Base-by-base conservation (phyloP, 257 asterid genomes). In the Misopates orontium region DNA sequence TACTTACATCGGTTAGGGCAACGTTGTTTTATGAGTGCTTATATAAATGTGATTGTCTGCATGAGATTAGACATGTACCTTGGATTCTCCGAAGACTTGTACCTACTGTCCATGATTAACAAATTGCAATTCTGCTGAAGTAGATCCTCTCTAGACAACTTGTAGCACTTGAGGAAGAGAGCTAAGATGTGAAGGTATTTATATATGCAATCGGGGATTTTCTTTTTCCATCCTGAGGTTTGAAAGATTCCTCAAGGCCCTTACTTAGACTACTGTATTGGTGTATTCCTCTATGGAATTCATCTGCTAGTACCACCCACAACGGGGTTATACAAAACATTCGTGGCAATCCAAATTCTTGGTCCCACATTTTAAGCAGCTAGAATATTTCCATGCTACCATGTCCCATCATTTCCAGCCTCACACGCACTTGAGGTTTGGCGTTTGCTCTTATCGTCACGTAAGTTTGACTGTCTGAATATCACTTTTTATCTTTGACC, bases 41-140 rank as follows among this genome's bases (percentile, higher is more conserved):
- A 23, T 57, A 19, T 60, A 25, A 48, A 25, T 11, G 51, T 31
- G 51, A 56, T 17, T 65, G 48, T 56, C 16, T 57, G 53, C 64
- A 70, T 68, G 71, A 59, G 39, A 32, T 12, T 28, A 51, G 14
- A 62, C 44, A 19, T 12, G 14, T 52, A 82, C 86, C 91, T 85
- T 24, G 47, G 75, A 76, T 78, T 79, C 64, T 82, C 85, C 1
- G 83, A 84, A 72, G 86, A 65, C 73, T 79, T 88, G 3, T 75
- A 66, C 66, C 94, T 83, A 78, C 54, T 74, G 39, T 82, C 95
- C 95, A 87, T 87, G 78, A 60, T 60, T 16, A 66, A 10, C 60
- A 48, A 56, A 73, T 55, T 66, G 51, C 22, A 36, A 50, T 68
- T 36, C 36, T 62, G 10, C 68, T 24, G 56, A 48, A 68, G 24